These are phyloP conservation scores for Debaryomyces sp. DNA, from an alignment of 1,139 yeast genomes.

Conservation along the genomic window DNA sequence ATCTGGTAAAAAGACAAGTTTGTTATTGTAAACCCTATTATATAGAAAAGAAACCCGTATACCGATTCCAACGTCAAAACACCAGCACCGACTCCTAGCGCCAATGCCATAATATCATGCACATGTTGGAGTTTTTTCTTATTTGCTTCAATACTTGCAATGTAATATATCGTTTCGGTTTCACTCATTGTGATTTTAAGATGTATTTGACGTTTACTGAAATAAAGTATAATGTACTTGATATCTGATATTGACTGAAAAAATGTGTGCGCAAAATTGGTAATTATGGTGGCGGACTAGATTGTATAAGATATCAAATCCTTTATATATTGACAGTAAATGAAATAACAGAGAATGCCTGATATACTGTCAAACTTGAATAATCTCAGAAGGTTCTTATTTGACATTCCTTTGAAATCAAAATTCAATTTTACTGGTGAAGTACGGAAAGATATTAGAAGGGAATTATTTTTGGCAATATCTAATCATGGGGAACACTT, in stretches of 20 bases:
- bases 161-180: slow-evolving; percentile 16
- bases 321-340: neutral
- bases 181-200: neutral
- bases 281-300: slow-evolving; percentile 10
- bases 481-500: slow-evolving; percentile 53
- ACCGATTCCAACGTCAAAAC: slow-evolving; percentile 67
- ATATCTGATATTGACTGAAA: slow-evolving; percentile 1
- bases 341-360: slow-evolving; percentile 4
- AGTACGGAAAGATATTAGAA: slow-evolving; percentile 45
- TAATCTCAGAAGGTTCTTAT: slow-evolving; percentile 30
- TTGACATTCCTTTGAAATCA: slow-evolving; percentile 34
- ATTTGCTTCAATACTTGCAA: slow-evolving; percentile 36
- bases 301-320: slow-evolving; percentile 1
- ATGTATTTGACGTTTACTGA: neutral
- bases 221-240: neutral
- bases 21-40: slow-evolving; percentile 48
- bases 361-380: slow-evolving; percentile 6
- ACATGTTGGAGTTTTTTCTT: slow-evolving; percentile 50
- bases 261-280: slow-evolving; percentile 5
- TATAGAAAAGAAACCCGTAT: slow-evolving; percentile 63
- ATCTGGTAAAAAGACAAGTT: slow-evolving; percentile 44
- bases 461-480: slow-evolving; percentile 53
- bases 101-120: slow-evolving; percentile 66
- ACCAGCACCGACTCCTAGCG: slow-evolving; percentile 74
- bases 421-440: slow-evolving; percentile 38